Evolutionary conservation across 768 basidiomycete species (phyloP).

Genomic region (Collybia sp.): DNA sequence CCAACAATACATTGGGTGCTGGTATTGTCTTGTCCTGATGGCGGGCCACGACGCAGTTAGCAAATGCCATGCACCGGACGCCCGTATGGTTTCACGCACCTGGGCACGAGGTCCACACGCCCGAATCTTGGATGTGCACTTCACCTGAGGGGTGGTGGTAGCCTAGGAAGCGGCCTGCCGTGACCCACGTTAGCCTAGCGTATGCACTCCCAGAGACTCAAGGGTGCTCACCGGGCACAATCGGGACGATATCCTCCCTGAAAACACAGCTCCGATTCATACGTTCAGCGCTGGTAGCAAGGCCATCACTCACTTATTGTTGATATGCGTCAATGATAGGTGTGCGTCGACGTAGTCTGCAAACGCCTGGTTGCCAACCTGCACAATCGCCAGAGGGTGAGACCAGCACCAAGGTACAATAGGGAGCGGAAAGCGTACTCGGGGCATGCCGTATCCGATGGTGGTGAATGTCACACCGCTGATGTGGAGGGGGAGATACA

Average conservation of each 20-base stretch:
- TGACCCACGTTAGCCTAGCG: not conserved
- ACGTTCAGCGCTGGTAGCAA: not conserved
- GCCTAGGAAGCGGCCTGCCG: slow-evolving; percentile 27
- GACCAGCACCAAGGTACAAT: not conserved
- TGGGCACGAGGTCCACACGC: slow-evolving; percentile 52
- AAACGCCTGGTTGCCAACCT: slow-evolving; percentile 59
- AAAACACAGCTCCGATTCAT: not conserved
- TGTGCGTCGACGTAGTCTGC: slow-evolving; percentile 56
- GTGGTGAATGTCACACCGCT: slow-evolving; percentile 28
- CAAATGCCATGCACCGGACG: slow-evolving; percentile 30
- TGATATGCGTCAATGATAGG: slow-evolving; percentile 49
- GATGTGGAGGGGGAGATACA: slow-evolving; percentile 51
- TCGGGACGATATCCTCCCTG: slow-evolving; percentile 36
- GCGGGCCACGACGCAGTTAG: slow-evolving; percentile 30
- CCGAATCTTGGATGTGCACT: slow-evolving; percentile 43
- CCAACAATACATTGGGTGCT: slow-evolving; percentile 46
- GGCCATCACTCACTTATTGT: slow-evolving; percentile 39
- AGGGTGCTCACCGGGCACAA: slow-evolving; percentile 27
- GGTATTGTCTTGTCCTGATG: slow-evolving; percentile 59
- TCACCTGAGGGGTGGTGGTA: slow-evolving; percentile 46
- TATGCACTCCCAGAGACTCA: not conserved
- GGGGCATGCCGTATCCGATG: slow-evolving; percentile 38
- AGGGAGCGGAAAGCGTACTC: slow-evolving; percentile 25
- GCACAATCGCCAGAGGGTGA: not conserved
- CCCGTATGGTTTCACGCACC: too few species aligned